Evolutionary conservation across 1,284 basidiomycete genomes (phyloP).

Genomic region (Fomes fomentarius): DNA sequence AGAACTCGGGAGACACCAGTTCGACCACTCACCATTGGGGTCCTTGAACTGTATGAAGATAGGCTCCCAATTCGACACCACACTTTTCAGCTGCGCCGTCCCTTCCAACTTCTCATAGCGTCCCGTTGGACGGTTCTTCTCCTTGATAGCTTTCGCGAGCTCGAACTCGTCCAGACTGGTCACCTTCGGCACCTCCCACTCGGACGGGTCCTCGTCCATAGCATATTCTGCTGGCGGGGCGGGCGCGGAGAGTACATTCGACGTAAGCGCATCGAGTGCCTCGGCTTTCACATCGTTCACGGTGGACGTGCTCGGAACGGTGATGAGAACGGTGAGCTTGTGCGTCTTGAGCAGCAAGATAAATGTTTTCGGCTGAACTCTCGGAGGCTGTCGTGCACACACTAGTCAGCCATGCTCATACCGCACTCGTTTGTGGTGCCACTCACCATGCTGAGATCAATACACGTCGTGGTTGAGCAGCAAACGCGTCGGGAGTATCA

Average conservation of each 20-base stretch:
- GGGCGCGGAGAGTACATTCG: conserved; percentile 39
- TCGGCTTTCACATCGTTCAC: conserved; percentile 64
- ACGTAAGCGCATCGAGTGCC: conserved; percentile 59
- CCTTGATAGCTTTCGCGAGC: conserved; percentile 55
- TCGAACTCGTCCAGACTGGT: conserved; percentile 60
- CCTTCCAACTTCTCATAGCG: conserved; percentile 56
- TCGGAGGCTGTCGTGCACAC: conserved; percentile 30
- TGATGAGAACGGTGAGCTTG: conserved; percentile 65
- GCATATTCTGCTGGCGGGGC: conserved; percentile 24
- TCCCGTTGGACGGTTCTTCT: conserved; percentile 49
- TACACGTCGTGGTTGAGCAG: neutral
- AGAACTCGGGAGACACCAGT: neutral
- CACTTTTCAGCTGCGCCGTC: conserved; percentile 49
- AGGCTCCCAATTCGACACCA: conserved; percentile 62
- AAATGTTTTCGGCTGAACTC: conserved; percentile 56
- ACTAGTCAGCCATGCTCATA: neutral
- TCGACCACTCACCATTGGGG: conserved; percentile 46
- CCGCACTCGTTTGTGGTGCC: neutral
- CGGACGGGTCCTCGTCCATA: conserved; percentile 34
- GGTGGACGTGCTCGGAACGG: conserved; percentile 53
- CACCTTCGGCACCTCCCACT: conserved; percentile 46
- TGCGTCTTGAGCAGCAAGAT: conserved; percentile 72
- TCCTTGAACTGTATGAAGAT: conserved; percentile 70
- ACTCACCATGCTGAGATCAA: neutral
- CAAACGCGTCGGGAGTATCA: too few species aligned